Conservation (phyloP, 1,139 yeast genomes). For the Kodamaea plutei region DNA sequence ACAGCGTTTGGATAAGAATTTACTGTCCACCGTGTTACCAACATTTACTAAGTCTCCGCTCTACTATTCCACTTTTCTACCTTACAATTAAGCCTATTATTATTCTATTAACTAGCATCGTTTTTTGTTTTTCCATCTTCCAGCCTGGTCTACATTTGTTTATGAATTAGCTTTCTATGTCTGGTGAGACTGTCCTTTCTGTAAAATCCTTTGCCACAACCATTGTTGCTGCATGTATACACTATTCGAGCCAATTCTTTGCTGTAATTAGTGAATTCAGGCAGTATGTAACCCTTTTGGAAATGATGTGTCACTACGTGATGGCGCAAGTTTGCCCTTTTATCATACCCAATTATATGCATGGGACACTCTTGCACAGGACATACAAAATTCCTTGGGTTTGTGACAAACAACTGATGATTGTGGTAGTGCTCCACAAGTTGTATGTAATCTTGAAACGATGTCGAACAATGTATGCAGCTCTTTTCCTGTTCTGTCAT, state of each 20-base stretch:
- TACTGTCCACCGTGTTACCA: too few relatives aligned
- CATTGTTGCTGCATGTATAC: conserved; percentile 18
- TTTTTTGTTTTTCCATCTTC: too few relatives aligned
- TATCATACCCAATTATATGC: conserved; percentile 55
- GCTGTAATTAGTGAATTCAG: conserved; percentile 11
- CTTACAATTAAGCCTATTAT: too few relatives aligned
- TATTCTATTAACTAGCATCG: too few relatives aligned
- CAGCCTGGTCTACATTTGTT: too few relatives aligned
- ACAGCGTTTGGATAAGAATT: too few relatives aligned
- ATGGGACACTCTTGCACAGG: conserved; percentile 57
- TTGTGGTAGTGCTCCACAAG: conserved; percentile 12
- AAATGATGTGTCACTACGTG: conserved; percentile 58
- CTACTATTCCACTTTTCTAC: too few relatives aligned
- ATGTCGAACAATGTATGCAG: conserved; percentile 11
- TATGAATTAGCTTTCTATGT: conserved; percentile 52
- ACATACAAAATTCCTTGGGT: conserved; percentile 33
- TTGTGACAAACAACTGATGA: conserved; percentile 9
- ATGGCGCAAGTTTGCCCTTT: conserved; percentile 57
- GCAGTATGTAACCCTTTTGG: conserved; percentile 17
- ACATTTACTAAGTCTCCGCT: too few relatives aligned
- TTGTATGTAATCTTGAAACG: conserved; percentile 11
- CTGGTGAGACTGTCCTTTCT: conserved; percentile 56
- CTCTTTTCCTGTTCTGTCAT: conserved; percentile 10
- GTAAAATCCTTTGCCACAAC: conserved; percentile 52
- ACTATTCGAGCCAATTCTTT: conserved; percentile 7